Base-by-base conservation (phyloP, 371 early-diverging fungal species). In the Actinomortierella wolfii region DNA sequence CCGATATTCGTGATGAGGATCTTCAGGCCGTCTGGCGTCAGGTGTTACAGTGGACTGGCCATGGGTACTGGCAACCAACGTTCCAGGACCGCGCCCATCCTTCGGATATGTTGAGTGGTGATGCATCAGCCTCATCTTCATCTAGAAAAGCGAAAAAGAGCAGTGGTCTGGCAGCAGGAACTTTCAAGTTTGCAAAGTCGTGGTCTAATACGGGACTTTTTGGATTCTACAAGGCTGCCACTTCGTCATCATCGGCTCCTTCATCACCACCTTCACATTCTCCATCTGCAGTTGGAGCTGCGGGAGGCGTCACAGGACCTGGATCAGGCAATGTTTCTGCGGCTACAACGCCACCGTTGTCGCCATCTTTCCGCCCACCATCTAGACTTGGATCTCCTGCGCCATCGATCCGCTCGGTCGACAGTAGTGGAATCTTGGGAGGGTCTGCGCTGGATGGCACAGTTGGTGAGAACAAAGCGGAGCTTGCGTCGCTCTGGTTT, bases 191-290 rank as follows among this genome's bases (percentile, higher is more conserved):
- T 49, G 81, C 83, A 45, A 81, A 81, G 53, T 77, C 86, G 8
- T 64, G 84, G 49, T 82, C 86, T 7, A 77, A 80, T 13, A 67
- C 83, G 4, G 81, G 81, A 34, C 76, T 86, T 25, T 62, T 86
- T 23, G 78, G 76, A 25, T 86, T 83, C 53, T 86, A 84, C 43
- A 64, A 75, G 23, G 60, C 81, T 0, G 77, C 81, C 1, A 61
- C 76, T 6, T 53, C 71, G 11, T 49, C 77, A 11, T 73, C 68
- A 18, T 64, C 76, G n/a, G 63, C 69, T 17, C 61, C 74, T 11
- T 54, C 56, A 17, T 67, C 74, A 29, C 74, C 74, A 1, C 67
- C 74, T 34, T 44, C 69, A 15, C 52, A 57, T 1, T 68, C 56
- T 14, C 48, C 53, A 11, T 69, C 76, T 11, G 66, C 68, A 14